Conservation (phyloP, 2,329 filamentous ascomycete genomes). For the Epicoccum sorghinum region DNA sequence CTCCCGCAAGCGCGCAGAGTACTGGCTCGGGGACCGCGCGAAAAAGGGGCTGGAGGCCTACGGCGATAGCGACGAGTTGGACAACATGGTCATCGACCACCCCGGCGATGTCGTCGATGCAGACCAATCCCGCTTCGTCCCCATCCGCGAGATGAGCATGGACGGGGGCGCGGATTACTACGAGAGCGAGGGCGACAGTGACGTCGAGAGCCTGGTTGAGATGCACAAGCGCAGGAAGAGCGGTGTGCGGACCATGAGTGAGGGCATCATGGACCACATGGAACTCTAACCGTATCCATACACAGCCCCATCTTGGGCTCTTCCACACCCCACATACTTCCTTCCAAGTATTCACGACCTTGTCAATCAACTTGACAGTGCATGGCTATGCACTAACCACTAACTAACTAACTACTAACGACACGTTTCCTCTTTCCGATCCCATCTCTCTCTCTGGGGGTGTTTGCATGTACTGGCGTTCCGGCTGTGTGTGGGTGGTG, state of each 20-base stretch:
- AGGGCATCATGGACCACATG: slow-evolving; percentile 60
- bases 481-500: background rate
- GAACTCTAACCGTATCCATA: slow-evolving; percentile 50
- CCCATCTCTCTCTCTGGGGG: background rate
- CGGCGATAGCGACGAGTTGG: slow-evolving; percentile 53
- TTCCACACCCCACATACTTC: too few relatives aligned
- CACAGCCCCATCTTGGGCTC: background rate
- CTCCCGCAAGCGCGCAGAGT: slow-evolving; percentile 80
- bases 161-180: slow-evolving; percentile 34
- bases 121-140: slow-evolving; percentile 47
- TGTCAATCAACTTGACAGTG: slow-evolving; percentile 16
- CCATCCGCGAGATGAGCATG: slow-evolving; percentile 38
- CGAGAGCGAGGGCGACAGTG: slow-evolving; percentile 41
- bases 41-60: slow-evolving; percentile 53
- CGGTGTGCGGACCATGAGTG: slow-evolving; percentile 58
- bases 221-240: slow-evolving; percentile 50
- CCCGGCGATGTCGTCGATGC: slow-evolving; percentile 48
- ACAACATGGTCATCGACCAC: slow-evolving; percentile 48
- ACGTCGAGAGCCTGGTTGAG: slow-evolving; percentile 39
- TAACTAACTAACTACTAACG: background rate
- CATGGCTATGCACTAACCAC: slow-evolving; percentile 11
- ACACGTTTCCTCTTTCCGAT: background rate
- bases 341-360: background rate
- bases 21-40: slow-evolving; percentile 79
- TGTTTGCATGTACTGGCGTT: slow-evolving; percentile 13